A percentile compares a stretch with the other conserved stretches of the same genome.
Conservation (phyloP, 139 green algal species). For the Raphidocelis subcapitata region DNA sequence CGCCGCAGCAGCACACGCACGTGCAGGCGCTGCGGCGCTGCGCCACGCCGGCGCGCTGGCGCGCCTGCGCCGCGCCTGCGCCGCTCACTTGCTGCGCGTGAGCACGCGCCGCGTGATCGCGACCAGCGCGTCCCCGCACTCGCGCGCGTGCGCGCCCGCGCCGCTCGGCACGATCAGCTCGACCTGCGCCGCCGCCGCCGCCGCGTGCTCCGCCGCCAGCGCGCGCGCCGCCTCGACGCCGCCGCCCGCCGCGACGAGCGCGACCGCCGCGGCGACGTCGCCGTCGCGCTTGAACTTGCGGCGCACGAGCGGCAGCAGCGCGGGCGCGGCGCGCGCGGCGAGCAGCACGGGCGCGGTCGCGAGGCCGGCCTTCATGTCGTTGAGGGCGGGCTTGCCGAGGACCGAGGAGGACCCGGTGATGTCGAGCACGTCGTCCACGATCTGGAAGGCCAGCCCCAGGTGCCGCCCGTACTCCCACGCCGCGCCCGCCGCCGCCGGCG, state of each 20-base stretch:
- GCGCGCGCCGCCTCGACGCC: constrained; percentile 70
- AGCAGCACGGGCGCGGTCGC: constrained; percentile 93
- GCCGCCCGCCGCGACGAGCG: constrained; percentile 54
- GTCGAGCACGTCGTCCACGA: constrained; percentile 97
- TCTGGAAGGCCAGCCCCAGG: constrained; percentile 93
- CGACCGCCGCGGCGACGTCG: constrained; percentile 73
- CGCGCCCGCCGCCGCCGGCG: constrained; percentile 44
- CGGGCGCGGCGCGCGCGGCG: constrained; percentile 60
- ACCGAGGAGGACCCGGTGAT: constrained; percentile 70
- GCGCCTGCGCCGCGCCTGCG: not conserved
- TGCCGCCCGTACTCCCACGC: constrained; percentile 83
- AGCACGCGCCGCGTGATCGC: constrained; percentile 72
- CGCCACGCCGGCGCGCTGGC: not conserved
- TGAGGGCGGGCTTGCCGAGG: constrained; percentile 94
- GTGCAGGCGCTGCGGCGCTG: not conserved
- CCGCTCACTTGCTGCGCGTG: constrained; percentile 63
- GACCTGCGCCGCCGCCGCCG: constrained; percentile 59
- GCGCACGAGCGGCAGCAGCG: constrained; percentile 67
- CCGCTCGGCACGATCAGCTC: constrained; percentile 44
- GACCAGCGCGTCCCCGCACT: constrained; percentile 56
- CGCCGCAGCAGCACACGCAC: not conserved
- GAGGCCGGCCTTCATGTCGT: constrained; percentile 87
- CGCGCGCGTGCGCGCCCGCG: constrained; percentile 46
- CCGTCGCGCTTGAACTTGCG: constrained; percentile 80
- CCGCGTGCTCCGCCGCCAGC: constrained; percentile 73